phyloP scores from a whole-genome alignment of 2,329 filamentous ascomycete genomes.

The Microdochium trichocladiopsis region DNA sequence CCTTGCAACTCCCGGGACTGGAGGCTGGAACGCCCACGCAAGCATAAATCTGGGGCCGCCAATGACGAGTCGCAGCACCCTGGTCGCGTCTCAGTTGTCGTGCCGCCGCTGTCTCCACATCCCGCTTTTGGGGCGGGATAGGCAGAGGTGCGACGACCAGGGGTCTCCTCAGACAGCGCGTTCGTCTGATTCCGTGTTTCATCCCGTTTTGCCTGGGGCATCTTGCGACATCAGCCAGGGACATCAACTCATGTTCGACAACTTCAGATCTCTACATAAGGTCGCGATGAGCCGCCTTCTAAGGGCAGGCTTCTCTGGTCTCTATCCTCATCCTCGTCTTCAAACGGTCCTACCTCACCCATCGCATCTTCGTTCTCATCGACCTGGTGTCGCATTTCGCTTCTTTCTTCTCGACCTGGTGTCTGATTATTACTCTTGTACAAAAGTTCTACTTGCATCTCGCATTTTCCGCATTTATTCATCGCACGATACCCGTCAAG shows the following conservation, averaged over 20 bases:
- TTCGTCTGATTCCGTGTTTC: background rate
- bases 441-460: constrained; percentile 1
- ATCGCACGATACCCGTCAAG: background rate
- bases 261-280: background rate
- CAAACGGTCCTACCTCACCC: background rate
- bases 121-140: too few species aligned
- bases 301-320: background rate
- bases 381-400: constrained; percentile 10
- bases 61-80: too few species aligned
- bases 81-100: too few species aligned
- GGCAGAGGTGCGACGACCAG: background rate
- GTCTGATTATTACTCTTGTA: too few species aligned
- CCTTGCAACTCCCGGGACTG: too few species aligned
- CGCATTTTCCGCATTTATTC: constrained; percentile 5
- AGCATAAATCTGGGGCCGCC: too few species aligned
- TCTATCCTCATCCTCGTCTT: constrained; percentile 1
- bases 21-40: too few species aligned
- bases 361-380: constrained; percentile 1
- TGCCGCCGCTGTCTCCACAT: too few species aligned
- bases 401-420: background rate
- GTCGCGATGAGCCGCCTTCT: too few species aligned
- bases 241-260: background rate
- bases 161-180: background rate
- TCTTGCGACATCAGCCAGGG: background rate
- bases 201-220: background rate